phyloP scores from a whole-genome alignment of 1,284 basidiomycete genomes.

The Meripilus lineatus region DNA sequence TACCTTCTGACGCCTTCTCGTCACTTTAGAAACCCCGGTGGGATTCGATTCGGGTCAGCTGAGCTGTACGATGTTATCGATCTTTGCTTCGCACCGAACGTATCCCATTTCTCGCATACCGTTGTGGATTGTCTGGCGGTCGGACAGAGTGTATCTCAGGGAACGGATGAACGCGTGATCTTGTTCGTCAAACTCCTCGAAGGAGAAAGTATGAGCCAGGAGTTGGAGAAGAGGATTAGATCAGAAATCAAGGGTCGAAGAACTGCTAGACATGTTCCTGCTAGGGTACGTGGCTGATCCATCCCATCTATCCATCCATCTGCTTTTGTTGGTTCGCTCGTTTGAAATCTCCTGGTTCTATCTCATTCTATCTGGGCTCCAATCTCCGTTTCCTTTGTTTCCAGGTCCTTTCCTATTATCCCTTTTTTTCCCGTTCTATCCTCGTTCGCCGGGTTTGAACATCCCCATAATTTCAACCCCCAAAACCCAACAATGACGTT shows the following conservation, averaged over 20 bases:
- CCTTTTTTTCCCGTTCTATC: no score
- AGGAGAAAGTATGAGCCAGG: slow-evolving; percentile 44
- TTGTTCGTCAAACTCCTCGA: slow-evolving; percentile 73
- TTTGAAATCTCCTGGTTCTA: not conserved
- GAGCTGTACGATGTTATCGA: slow-evolving; percentile 86
- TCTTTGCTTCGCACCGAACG: slow-evolving; percentile 42
- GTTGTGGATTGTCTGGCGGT: slow-evolving; percentile 75
- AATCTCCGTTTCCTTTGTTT: not conserved
- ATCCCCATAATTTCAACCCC: no score
- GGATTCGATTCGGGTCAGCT: slow-evolving; percentile 80
- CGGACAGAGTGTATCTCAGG: slow-evolving; percentile 66
- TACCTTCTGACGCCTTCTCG: not conserved
- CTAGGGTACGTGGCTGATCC: slow-evolving; percentile 41
- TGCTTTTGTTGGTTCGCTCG: not conserved
- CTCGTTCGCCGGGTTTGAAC: no score
- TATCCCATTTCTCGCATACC: slow-evolving; percentile 36
- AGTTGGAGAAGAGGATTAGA: slow-evolving; percentile 56
- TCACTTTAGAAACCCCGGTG: slow-evolving; percentile 66
- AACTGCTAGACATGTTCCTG: slow-evolving; percentile 73
- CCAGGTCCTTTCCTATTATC: not conserved
- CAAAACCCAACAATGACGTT: no score
- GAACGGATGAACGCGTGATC: slow-evolving; percentile 79
- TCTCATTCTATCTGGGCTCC: not conserved
- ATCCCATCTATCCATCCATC: slow-evolving; percentile 1
- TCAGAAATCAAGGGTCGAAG: slow-evolving; percentile 59